These are phyloP conservation scores for Scedosporium boydii DNA, from an alignment of 2,329 filamentous ascomycete genomes.

Conservation along the genomic window DNA sequence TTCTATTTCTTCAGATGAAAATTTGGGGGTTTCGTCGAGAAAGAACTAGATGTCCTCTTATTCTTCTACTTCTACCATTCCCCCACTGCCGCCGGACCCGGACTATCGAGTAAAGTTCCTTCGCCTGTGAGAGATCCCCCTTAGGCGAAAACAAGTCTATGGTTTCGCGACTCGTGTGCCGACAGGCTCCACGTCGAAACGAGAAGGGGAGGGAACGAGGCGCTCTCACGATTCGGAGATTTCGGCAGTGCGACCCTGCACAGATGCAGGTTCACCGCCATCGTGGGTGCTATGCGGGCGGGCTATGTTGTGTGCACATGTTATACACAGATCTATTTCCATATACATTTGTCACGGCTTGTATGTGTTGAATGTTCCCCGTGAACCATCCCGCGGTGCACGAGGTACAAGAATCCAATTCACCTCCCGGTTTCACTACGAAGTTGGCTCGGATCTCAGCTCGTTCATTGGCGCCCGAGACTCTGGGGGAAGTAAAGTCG, in stretches of 20 bases:
- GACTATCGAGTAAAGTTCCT: not conserved
- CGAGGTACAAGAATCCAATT: too few species aligned
- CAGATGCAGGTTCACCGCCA: not conserved
- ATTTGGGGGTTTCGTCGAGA: not conserved
- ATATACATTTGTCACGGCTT: not conserved
- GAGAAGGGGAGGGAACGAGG: not conserved
- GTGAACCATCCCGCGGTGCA: not conserved
- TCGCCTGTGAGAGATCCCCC: not conserved
- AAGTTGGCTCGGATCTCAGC: too few species aligned
- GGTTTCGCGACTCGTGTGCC: not conserved
- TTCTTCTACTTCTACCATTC: not conserved
- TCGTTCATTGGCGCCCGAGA: not conserved
- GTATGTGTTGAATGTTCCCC: not conserved
- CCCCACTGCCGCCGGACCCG: not conserved
- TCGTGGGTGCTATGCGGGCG: too few species aligned
- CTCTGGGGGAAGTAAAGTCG: not conserved
- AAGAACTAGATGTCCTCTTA: not conserved
- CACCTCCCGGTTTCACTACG: too few species aligned
- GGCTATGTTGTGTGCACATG: too few species aligned
- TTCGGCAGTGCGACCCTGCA: not conserved
- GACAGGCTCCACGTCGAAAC: not conserved
- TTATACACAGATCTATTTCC: not conserved
- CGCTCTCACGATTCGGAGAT: not conserved
- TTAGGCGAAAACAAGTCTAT: slow-evolving; percentile 1
- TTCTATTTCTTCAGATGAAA: not conserved